Conservation (phyloP, 2,329 filamentous ascomycete species). For the Metarhizium humberi region DNA sequence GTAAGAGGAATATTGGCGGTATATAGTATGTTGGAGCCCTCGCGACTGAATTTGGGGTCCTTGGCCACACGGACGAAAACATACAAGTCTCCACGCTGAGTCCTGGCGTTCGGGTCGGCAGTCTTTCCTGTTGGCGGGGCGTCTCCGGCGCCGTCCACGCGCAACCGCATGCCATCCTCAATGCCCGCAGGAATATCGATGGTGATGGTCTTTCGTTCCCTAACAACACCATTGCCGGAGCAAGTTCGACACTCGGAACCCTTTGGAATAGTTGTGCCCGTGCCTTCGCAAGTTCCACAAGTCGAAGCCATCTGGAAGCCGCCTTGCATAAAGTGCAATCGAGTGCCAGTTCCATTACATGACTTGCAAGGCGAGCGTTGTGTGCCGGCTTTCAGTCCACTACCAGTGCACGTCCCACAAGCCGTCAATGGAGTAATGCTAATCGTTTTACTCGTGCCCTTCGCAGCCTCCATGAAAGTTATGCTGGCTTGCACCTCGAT, state of each 20-base stretch:
- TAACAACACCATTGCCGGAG: conserved; percentile 71
- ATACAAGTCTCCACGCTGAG: conserved; percentile 79
- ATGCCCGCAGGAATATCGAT: conserved; percentile 93
- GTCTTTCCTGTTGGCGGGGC: conserved; percentile 67
- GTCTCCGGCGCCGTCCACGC: conserved; percentile 80
- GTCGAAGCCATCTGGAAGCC: conserved; percentile 95
- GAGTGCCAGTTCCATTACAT: conserved; percentile 79
- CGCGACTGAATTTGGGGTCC: conserved; percentile 80
- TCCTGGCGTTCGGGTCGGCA: conserved; percentile 51
- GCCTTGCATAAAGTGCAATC: conserved; percentile 81
- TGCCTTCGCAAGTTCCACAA: conserved; percentile 72
- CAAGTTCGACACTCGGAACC: conserved; percentile 77
- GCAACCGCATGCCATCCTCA: conserved; percentile 89
- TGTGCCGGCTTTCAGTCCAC: conserved; percentile 73
- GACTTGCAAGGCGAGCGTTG: conserved; percentile 64
- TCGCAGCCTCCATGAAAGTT: conserved; percentile 92
- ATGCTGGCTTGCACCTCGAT: conserved; percentile 92
- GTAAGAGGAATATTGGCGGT: conserved; percentile 87
- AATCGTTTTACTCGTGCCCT: conserved; percentile 83
- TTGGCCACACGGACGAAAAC: conserved; percentile 83
- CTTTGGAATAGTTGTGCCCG: conserved; percentile 64
- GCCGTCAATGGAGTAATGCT: conserved; percentile 70
- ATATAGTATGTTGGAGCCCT: conserved; percentile 84
- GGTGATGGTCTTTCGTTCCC: conserved; percentile 73
- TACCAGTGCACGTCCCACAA: conserved; percentile 77